Evolutionary conservation across 2,329 filamentous ascomycete species (phyloP), one percentile per base, ranked within the genome.

Genomic region (Lachnellula subtilissima): DNA sequence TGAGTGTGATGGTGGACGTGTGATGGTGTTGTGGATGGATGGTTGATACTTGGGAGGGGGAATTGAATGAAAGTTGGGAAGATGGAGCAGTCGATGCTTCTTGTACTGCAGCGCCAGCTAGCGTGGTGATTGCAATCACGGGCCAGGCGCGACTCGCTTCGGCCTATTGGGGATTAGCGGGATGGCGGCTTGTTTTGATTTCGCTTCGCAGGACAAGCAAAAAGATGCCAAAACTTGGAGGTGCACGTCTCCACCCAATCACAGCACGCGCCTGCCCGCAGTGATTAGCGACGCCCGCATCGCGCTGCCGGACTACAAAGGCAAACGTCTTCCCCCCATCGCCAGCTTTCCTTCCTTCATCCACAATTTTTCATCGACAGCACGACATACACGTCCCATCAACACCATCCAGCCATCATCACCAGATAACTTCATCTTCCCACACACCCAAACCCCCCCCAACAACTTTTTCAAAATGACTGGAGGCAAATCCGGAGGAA

Each of bases 401-500:
- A 52, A 46, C 52, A 35, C 32, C 47, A 40, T 22, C 35, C 47
- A 45, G 25, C 56, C 36, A 40, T 45, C 37, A 37, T 43, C 48
- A 57, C 51, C 48, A 54, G 25, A 63, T 60, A 65, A 61, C 52
- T 62, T 57, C 63, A 65, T 52, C 63, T 63, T 64, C 64, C 67
- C 69, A 68, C 62, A 65, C 68, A 42, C 49, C 42, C n/a, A 69
- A 71, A 62, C 67, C 69, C 25, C 25, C 25, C 19, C 22, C 7
- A 32, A 72, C 66, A 59, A 67, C 51, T 71, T 75, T 65, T 74
- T 84, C 87, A 97, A 90, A 89, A 99, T 99, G 94, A 96, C 94
- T 91, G 93, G 93, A 85, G 93, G 94, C 79, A 99, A 99, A 82
- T 97, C 93, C 81, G 94, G 94, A 79, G 94, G 94, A 87, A 97